Conservation (phyloP, 768 basidiomycete species). For the Pleurotus pulmonarius region DNA sequence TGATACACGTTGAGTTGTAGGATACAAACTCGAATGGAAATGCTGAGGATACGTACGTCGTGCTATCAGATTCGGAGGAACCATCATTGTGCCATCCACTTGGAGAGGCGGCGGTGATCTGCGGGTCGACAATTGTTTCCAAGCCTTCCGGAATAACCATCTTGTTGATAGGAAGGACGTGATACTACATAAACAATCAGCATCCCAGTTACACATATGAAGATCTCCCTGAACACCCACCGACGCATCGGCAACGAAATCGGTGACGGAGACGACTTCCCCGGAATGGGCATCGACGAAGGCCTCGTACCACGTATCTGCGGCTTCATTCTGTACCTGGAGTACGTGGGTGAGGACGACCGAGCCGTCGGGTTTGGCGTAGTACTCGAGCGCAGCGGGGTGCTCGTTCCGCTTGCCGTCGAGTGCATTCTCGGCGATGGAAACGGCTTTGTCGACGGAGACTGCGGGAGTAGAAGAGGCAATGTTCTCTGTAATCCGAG, state of each 20-base stretch:
- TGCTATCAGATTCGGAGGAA: slow-evolving; percentile 13
- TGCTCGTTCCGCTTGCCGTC: slow-evolving; percentile 36
- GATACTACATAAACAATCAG: slow-evolving; percentile 25
- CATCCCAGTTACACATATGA: too few species aligned
- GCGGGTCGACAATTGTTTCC: slow-evolving; percentile 45
- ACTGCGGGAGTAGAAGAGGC: slow-evolving; percentile 34
- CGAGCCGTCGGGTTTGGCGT: slow-evolving; percentile 33
- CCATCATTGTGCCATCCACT: slow-evolving; percentile 46
- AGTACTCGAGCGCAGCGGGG: slow-evolving; percentile 29
- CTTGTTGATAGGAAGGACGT: slow-evolving; percentile 47
- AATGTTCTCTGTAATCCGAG: slow-evolving; percentile 15
- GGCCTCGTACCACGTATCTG: slow-evolving; percentile 50
- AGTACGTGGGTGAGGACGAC: slow-evolving; percentile 34
- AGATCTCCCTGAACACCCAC: slow-evolving; percentile 16
- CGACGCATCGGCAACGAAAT: slow-evolving; percentile 45
- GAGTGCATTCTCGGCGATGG: slow-evolving; percentile 31
- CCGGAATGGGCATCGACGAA: slow-evolving; percentile 55
- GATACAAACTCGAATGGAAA: too few species aligned
- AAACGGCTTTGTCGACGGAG: slow-evolving; percentile 28
- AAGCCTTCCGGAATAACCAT: slow-evolving; percentile 47
- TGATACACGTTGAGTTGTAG: too few species aligned
- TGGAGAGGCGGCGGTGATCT: slow-evolving; percentile 51
- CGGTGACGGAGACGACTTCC: slow-evolving; percentile 44
- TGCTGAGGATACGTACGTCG: not conserved
- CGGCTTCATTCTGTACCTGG: slow-evolving; percentile 26